Evolutionary conservation across 139 green algal species (phyloP).

Genomic region (Chlamydomonas urium): DNA sequence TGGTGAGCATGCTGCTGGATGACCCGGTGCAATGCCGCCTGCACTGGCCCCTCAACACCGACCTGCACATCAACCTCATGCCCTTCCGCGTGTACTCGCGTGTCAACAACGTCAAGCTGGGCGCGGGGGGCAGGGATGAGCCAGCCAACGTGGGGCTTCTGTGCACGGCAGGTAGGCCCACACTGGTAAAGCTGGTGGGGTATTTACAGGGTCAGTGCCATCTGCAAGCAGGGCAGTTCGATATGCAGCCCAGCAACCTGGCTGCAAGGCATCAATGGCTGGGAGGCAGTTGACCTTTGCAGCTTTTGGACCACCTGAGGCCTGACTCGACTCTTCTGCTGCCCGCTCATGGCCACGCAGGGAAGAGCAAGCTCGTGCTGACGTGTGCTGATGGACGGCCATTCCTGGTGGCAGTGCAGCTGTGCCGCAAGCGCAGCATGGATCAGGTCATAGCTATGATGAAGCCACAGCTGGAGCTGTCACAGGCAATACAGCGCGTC

Average conservation of each 20-base stretch:
- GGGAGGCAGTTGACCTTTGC: too few species aligned
- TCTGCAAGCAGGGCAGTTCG: too few species aligned
- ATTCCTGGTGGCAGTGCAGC: background rate
- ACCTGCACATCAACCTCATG: constrained; percentile 47
- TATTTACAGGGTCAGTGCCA: too few species aligned
- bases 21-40: constrained; percentile 62
- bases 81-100: constrained; percentile 4
- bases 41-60: constrained; percentile 59
- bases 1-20: constrained; percentile 46
- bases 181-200: too few species aligned
- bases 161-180: too few species aligned
- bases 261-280: too few species aligned
- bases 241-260: too few species aligned
- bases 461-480: constrained; percentile 36
- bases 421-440: constrained; percentile 12
- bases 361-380: background rate
- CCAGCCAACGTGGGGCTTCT: constrained; percentile 48
- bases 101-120: constrained; percentile 6
- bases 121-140: constrained; percentile 69
- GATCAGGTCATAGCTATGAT: constrained; percentile 69
- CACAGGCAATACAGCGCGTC: constrained; percentile 43
- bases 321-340: too few species aligned
- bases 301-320: too few species aligned
- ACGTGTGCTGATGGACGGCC: background rate
- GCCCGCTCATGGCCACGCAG: too few species aligned